Evolutionary conservation across 2,329 filamentous ascomycete genomes (phyloP).

Genomic region (Capronia americana): DNA sequence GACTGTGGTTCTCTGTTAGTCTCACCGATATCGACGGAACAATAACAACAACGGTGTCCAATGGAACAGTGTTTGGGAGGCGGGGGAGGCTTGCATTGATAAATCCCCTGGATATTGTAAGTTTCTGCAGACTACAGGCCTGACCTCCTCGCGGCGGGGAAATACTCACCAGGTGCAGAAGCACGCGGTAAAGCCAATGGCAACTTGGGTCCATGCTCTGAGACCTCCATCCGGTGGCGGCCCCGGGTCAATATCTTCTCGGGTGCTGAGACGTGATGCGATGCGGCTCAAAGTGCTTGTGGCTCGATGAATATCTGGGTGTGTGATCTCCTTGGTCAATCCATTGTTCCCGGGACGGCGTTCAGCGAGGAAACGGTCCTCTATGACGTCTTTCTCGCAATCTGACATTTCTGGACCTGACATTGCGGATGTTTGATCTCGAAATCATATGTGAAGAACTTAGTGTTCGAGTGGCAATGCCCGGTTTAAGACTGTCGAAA

Average conservation of each 20-base stretch:
- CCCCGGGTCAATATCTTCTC: slow-evolving; percentile 34
- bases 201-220: slow-evolving; percentile 63
- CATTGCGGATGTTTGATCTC: slow-evolving; percentile 21
- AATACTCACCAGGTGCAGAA: slow-evolving; percentile 60
- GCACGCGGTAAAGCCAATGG: slow-evolving; percentile 59
- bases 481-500: background rate
- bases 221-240: slow-evolving; percentile 47
- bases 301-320: slow-evolving; percentile 22
- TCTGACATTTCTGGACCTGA: slow-evolving; percentile 28
- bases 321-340: slow-evolving; percentile 24
- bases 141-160: background rate
- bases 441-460: slow-evolving; percentile 1
- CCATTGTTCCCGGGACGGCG: background rate
- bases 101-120: slow-evolving; percentile 45
- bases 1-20: slow-evolving; percentile 39
- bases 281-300: slow-evolving; percentile 31
- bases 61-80: background rate
- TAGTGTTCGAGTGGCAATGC: background rate
- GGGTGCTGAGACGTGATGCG: slow-evolving; percentile 31
- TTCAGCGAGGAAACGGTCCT: slow-evolving; percentile 6
- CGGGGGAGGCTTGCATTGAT: slow-evolving; percentile 45
- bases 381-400: slow-evolving; percentile 30
- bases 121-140: background rate
- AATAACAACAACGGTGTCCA: background rate
- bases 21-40: background rate